phyloP scores from a whole-genome alignment of 2,329 filamentous ascomycete species.

The Penicillium palitans region DNA sequence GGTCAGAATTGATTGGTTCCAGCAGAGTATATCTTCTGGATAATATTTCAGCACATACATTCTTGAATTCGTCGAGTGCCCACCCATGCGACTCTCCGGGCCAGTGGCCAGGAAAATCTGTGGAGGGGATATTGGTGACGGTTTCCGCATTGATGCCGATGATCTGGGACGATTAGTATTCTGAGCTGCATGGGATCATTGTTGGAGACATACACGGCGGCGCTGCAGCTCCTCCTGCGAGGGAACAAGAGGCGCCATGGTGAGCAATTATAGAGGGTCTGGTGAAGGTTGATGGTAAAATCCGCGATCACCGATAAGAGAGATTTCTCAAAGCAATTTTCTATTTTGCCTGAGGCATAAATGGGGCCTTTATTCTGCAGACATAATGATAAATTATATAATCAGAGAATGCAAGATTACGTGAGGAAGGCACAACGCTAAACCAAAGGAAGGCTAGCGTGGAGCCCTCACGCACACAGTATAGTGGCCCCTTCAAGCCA shows the following conservation, averaged over 20 bases:
- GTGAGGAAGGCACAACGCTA: not conserved
- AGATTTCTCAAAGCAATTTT: conserved; percentile 38
- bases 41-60: conserved; percentile 41
- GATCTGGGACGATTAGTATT: conserved; percentile 55
- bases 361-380: conserved; percentile 22
- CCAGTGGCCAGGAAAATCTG: conserved; percentile 88
- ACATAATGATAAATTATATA: not conserved
- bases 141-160: conserved; percentile 88
- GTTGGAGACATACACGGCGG: conserved; percentile 40
- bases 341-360: conserved; percentile 31
- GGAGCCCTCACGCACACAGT: conserved; percentile 13
- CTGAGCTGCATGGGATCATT: not conserved
- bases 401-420: not conserved
- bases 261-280: conserved; percentile 15
- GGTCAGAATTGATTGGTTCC: conserved; percentile 4
- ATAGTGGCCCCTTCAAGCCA: conserved; percentile 26
- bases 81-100: conserved; percentile 84
- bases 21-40: not conserved
- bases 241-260: conserved; percentile 46
- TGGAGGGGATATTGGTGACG: conserved; percentile 83
- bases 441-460: not conserved
- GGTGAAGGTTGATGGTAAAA: conserved; percentile 21
- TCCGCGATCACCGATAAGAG: conserved; percentile 30
- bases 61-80: conserved; percentile 70
- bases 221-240: conserved; percentile 47